Evolutionary conservation across 192 early-diverging fungal species (phyloP).

Genomic region (Rhizoclosmatium sp.): DNA sequence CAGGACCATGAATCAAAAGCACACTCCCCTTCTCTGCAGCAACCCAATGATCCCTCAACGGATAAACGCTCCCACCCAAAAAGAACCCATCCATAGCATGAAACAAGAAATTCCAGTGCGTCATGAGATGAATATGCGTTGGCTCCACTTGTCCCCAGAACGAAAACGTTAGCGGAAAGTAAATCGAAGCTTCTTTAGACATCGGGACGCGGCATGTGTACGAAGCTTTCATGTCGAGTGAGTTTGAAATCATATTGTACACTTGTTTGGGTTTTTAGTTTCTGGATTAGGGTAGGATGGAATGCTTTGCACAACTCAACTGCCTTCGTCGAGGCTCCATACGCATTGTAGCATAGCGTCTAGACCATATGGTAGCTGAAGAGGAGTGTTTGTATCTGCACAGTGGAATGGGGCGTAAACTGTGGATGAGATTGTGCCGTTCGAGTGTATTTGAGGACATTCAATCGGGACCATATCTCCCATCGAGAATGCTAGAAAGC

Average conservation of each 20-base stretch:
- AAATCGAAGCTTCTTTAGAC: slow-evolving; percentile 31
- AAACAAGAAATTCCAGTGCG: slow-evolving; percentile 41
- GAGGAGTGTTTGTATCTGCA: slow-evolving; percentile 36
- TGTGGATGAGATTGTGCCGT: slow-evolving; percentile 27
- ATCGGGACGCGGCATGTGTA: slow-evolving; percentile 37
- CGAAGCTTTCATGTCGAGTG: slow-evolving; percentile 24
- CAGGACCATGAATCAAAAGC: slow-evolving; percentile 39
- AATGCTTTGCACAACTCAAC: slow-evolving; percentile 7
- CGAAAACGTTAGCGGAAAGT: slow-evolving; percentile 35
- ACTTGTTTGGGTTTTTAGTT: not conserved
- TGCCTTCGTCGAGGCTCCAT: slow-evolving; percentile 18
- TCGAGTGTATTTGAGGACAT: slow-evolving; percentile 30
- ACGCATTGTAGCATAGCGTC: slow-evolving; percentile 40
- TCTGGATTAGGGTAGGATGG: not conserved
- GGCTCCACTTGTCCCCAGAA: slow-evolving; percentile 42
- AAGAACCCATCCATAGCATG: slow-evolving; percentile 43
- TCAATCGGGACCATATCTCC: slow-evolving; percentile 42
- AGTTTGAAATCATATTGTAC: slow-evolving; percentile 29
- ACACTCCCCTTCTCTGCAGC: not conserved
- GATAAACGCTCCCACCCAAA: slow-evolving; percentile 38
- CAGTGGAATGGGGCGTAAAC: slow-evolving; percentile 31
- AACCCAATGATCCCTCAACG: slow-evolving; percentile 42
- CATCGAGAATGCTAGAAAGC: slow-evolving; percentile 24
- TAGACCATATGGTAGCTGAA: slow-evolving; percentile 32
- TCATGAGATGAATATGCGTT: slow-evolving; percentile 41